Evolutionary conservation across 1,139 yeast genomes (phyloP), one percentile per base, ranked within the genome.

Genomic region (Candida dubliniensis): DNA sequence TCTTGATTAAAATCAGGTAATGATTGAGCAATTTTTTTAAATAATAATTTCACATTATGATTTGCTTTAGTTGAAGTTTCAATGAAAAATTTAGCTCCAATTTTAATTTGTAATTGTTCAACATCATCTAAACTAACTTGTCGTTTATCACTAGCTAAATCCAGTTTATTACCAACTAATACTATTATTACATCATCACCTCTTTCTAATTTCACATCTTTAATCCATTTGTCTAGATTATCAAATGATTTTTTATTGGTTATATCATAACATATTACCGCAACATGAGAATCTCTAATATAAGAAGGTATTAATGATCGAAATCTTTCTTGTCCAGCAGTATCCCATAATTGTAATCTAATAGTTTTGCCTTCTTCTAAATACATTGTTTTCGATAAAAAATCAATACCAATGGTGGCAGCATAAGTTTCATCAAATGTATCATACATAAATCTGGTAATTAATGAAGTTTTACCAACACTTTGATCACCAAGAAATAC

Each of bases 401-500:
- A 93, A 64, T 93, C 99, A 51, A 93, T 93, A 23, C 99, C 99
- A 45, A 93, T 90, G 2, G 99, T 93, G 31, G 99, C 98, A 1
- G 88, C 88, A 63, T 87, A 87, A 61, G 93, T 96, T 40, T 95
- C 95, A 64, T 93, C 97, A 63, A 93, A 93, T n/a, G 96, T 87
- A 61, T 93, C 98, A 64, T 93, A 91, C 98, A 93, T 93, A 69
- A 93, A 93, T 52, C 99, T 74, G 14, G 99, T 90, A 56, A 93
- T 87, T 49, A 93, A 77, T 7, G 98, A 91, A 8, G 99, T 93
- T 65, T 93, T 93, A 34, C 99, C 99, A 40, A 93, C 93, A 56
- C 96, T 91, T 65, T 91, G 97, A 62, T 91, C 98, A n/a, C 99
- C 99, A 36, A 93, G 76, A 62, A 93, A 91, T 38, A 93, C 98